Evolutionary conservation across 139 green algal genomes (phyloP).

Genomic region (Spirogloea muscicola): DNA sequence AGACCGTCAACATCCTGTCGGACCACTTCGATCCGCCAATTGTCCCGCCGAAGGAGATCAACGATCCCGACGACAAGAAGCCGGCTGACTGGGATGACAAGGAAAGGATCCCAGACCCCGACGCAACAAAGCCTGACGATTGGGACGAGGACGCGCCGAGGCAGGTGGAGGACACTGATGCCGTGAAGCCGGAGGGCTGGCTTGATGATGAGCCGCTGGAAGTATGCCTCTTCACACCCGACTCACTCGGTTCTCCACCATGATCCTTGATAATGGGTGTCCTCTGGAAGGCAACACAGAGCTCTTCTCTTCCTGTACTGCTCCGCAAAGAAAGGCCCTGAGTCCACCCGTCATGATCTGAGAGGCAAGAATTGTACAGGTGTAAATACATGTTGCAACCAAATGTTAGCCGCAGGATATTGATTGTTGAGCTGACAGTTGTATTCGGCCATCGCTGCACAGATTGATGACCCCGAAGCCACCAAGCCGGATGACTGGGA

Average conservation of each 20-base stretch:
- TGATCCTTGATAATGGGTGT: background rate
- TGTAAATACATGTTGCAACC: background rate
- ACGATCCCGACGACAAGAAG: constrained; percentile 57
- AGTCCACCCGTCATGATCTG: background rate
- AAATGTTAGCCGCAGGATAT: background rate
- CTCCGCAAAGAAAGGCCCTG: too few relatives aligned
- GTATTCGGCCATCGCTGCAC: background rate
- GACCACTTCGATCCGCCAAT: constrained; percentile 54
- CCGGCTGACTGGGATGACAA: constrained; percentile 55
- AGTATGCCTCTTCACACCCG: background rate
- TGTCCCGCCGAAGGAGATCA: constrained; percentile 53
- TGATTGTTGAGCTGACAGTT: background rate
- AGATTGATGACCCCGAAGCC: constrained; percentile 78
- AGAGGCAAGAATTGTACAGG: background rate
- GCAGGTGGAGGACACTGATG: constrained; percentile 48
- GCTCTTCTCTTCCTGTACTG: background rate
- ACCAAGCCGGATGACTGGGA: constrained; percentile 88
- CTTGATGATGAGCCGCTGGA: constrained; percentile 53
- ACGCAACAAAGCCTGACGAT: constrained; percentile 76
- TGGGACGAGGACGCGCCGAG: constrained; percentile 80
- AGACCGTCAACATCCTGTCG: constrained; percentile 42
- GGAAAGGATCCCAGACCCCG: constrained; percentile 55
- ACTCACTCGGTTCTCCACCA: too few relatives aligned
- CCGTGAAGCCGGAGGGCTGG: constrained; percentile 55
- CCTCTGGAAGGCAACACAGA: background rate